Percentiles rank a stretch among this genome's conserved stretches.
Conservation (phyloP, 1,284 basidiomycete genomes). For the Cryptococcus depauperatus region DNA sequence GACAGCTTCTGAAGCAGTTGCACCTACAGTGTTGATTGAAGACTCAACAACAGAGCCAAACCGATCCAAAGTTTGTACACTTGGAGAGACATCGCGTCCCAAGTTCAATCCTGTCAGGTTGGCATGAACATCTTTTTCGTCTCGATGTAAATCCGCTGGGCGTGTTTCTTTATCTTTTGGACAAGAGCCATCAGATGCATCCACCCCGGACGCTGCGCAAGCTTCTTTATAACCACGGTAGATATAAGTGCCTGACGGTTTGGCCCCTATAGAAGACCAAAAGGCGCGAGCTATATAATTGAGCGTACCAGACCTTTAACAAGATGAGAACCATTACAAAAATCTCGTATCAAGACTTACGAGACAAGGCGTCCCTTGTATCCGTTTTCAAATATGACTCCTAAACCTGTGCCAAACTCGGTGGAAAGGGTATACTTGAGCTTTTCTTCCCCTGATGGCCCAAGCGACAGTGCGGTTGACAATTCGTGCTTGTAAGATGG, state of each 20-base stretch:
- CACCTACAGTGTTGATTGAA: slow-evolving; percentile 2
- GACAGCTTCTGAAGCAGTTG: background rate
- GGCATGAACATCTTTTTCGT: background rate
- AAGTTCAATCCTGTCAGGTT: background rate
- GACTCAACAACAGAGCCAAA: slow-evolving; percentile 3
- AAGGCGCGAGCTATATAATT: slow-evolving; percentile 40
- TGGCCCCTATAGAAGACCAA: slow-evolving; percentile 40
- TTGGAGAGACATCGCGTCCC: background rate
- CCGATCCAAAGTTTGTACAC: too few species aligned
- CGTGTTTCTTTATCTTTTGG: background rate
- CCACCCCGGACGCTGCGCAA: slow-evolving; percentile 23
- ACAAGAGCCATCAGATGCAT: slow-evolving; percentile 9
- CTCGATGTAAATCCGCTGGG: background rate
- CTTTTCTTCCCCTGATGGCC: slow-evolving; percentile 50
- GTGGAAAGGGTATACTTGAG: slow-evolving; percentile 46
- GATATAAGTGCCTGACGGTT: slow-evolving; percentile 43
- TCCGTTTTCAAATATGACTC: slow-evolving; percentile 50
- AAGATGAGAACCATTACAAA: background rate
- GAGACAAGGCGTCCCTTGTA: slow-evolving; percentile 46
- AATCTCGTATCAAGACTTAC: slow-evolving; percentile 25
- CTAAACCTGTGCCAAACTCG: slow-evolving; percentile 40
- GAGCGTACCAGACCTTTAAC: slow-evolving; percentile 32
- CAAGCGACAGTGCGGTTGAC: slow-evolving; percentile 46
- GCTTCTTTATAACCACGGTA: slow-evolving; percentile 48
- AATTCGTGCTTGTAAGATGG: slow-evolving; percentile 50